Conservation (phyloP, 1,284 basidiomycete species). For the Phlebopus sp. region DNA sequence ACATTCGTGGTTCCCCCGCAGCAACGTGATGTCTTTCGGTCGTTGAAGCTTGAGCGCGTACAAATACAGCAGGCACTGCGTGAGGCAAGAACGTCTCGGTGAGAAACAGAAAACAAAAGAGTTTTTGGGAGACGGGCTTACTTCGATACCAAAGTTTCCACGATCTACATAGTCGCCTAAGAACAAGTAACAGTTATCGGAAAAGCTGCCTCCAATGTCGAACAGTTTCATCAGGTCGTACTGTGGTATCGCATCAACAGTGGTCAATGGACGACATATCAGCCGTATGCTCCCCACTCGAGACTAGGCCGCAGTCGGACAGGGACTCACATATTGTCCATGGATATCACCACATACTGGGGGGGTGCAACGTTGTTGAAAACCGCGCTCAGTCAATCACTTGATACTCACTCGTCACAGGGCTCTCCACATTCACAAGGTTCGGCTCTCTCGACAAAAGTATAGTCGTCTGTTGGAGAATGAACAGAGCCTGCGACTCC, state of each 20-base stretch:
- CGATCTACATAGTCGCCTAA: constrained; percentile 98
- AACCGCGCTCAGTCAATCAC: constrained; percentile 5
- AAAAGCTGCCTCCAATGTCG: constrained; percentile 86
- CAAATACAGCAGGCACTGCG: constrained; percentile 81
- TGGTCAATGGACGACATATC: constrained; percentile 10
- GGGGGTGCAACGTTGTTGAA: constrained; percentile 1
- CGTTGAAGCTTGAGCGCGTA: constrained; percentile 94
- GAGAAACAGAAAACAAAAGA: constrained; percentile 1
- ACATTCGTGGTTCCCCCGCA: constrained; percentile 98
- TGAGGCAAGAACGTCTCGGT: constrained; percentile 1
- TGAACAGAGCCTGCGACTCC: constrained; percentile 86
- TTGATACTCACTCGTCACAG: constrained; percentile 80
- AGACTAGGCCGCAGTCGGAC: constrained; percentile 3
- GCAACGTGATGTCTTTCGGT: constrained; percentile 84
- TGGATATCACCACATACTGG: constrained; percentile 98
- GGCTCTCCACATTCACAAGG: constrained; percentile 86
- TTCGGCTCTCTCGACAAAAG: constrained; percentile 84
- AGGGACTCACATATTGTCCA: constrained; percentile 87
- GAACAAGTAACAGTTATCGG: constrained; percentile 92
- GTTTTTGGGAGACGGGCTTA: constrained; percentile 28
- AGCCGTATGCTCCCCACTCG: constrained; percentile 1
- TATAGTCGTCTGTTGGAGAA: constrained; percentile 77
- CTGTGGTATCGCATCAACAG: constrained; percentile 40
- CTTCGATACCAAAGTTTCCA: constrained; percentile 94
- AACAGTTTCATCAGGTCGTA: constrained; percentile 99